phyloP scores from a whole-genome alignment of 345 rosid genomes.

The Turnera subulata region DNA sequence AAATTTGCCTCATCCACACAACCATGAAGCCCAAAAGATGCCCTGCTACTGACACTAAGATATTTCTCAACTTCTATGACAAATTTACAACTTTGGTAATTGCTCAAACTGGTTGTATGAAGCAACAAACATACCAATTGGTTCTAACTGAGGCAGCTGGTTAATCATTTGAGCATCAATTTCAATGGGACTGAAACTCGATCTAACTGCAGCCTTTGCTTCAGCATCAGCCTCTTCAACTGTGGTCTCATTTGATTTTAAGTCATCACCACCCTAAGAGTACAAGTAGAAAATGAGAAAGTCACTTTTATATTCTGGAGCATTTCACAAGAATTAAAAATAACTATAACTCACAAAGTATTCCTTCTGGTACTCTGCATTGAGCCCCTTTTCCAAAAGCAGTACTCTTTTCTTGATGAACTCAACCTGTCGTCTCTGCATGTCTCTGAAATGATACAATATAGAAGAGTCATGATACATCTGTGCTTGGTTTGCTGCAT shows the following conservation, averaged over 20 bases:
- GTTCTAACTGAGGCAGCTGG: conserved; percentile 47
- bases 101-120: not conserved
- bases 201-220: conserved; percentile 27
- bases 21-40: no score
- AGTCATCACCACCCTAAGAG: conserved; percentile 42
- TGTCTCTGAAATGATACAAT: conserved; percentile 71
- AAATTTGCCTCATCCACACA: no score
- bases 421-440: conserved; percentile 91
- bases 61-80: not conserved
- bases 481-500: conserved; percentile 39
- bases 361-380: conserved; percentile 62
- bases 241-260: conserved; percentile 24
- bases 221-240: conserved; percentile 54
- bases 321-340: not conserved
- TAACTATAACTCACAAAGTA: conserved; percentile 49
- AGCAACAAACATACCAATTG: conserved; percentile 49
- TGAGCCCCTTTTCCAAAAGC: conserved; percentile 81
- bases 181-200: conserved; percentile 31
- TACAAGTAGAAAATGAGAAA: conserved; percentile 4
- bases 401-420: conserved; percentile 93
- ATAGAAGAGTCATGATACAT: conserved; percentile 45
- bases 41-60: no score
- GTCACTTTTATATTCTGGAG: not conserved
- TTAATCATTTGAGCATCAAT: conserved; percentile 36
- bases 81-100: not conserved